Conservation (phyloP, 2,329 filamentous ascomycete species). For the Fusarium brevicatenulatum region DNA sequence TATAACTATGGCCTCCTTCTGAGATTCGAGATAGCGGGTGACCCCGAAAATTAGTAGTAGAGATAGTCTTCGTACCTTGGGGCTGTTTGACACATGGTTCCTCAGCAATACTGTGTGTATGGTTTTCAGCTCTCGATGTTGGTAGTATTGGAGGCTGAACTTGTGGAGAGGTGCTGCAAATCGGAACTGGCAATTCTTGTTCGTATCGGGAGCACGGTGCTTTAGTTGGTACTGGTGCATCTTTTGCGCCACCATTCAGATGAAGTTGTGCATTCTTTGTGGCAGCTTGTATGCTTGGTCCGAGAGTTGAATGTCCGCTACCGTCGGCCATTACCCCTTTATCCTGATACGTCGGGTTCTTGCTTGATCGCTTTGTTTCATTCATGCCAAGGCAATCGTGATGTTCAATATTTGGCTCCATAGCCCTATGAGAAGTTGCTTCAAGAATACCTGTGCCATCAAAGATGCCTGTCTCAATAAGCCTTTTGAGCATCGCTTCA, state of each 20-base stretch:
- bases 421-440: neutral
- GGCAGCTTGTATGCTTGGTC: neutral
- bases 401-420: neutral
- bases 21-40: neutral
- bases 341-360: constrained; percentile 26
- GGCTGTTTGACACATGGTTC: neutral
- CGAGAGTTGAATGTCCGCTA: neutral
- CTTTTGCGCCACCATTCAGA: neutral
- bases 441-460: constrained; percentile 19
- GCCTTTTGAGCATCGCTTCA: constrained; percentile 7
- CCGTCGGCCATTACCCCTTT: constrained; percentile 35
- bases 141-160: neutral
- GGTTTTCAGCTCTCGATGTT: neutral
- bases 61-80: neutral
- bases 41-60: neutral
- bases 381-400: neutral
- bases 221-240: neutral
- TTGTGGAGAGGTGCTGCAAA: neutral
- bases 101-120: neutral
- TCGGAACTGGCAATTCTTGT: neutral
- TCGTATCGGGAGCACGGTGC: neutral
- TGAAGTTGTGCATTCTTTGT: neutral
- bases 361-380: neutral
- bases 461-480: constrained; percentile 37
- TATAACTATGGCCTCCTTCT: constrained; percentile 7